Percentiles rank a stretch among this genome's conserved stretches.
Conservation (phyloP, 176 grass and related monocot genomes). For the Hsuehochloa calcarea region DNA sequence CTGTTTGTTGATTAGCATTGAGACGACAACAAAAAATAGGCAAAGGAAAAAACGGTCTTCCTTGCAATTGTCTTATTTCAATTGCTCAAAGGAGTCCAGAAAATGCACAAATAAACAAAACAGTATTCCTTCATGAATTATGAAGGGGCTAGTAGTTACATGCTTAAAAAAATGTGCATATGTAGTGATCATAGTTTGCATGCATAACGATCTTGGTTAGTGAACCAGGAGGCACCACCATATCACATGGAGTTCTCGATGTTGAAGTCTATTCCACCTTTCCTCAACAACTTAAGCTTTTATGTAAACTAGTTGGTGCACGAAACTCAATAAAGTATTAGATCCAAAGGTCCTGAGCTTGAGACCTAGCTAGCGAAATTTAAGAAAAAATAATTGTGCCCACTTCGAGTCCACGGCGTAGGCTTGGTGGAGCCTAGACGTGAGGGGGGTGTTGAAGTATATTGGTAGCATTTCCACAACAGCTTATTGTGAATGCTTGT, state of each 20-base stretch:
- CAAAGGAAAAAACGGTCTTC: background rate
- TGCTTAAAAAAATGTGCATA: background rate
- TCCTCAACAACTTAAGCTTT: background rate
- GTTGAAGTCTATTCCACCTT: background rate
- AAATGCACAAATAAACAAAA: background rate
- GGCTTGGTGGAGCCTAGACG: too few relatives aligned
- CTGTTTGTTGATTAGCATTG: background rate
- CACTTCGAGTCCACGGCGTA: too few relatives aligned
- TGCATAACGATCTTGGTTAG: background rate
- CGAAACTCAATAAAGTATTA: background rate
- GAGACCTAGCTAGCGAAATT: too few relatives aligned
- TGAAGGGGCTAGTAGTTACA: background rate
- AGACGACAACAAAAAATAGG: background rate
- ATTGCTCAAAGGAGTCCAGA: background rate
- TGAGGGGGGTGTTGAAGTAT: background rate
- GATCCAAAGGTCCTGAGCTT: background rate
- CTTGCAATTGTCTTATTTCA: background rate
- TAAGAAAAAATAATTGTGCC: too few relatives aligned
- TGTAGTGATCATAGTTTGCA: background rate
- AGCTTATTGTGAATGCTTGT: background rate
- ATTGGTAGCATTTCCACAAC: background rate
- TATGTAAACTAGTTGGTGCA: background rate
- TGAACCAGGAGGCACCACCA: background rate
- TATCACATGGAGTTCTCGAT: background rate
- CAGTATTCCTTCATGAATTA: background rate